Base-by-base conservation (phyloP, 192 early-diverging fungal genomes). In the Thamnidium elegans region DNA sequence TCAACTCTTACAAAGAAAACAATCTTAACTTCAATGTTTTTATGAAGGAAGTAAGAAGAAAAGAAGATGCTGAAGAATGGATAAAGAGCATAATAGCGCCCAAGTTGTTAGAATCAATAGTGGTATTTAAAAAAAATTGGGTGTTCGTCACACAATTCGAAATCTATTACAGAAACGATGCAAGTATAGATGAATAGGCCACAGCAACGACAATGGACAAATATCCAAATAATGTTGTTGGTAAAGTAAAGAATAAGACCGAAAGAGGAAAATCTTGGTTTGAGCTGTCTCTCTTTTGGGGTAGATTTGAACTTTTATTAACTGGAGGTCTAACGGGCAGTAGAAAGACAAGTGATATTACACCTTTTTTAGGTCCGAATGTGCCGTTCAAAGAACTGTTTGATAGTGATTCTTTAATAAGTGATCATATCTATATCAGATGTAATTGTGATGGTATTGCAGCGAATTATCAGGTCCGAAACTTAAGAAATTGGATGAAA, bases 381-480 rank as follows among this genome's bases (percentile, higher is more conserved):
- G 17, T 50, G 48, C n/a, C 48, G 48, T 17, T 50, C 2, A n/a
- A 50, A 17, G 13, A 50, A 50, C 3, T 50, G 3, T 13, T 50
- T 50, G 48, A 50, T 17, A 6, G 15, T 14, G 48, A 50, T 17
- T 50, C 48, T 17, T 50, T 17, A 19, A 50, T 17, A 50, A 50
- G 48, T 50, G 48, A 50, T 1, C 15, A 50, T 6, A 50, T 50
- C 1, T 50, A 50, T 50, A 6, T 50, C 15, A 50, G 19, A 19
- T 50, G 48, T 6, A 1, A 50, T 50, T 13, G 1, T 17, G 6
- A 50, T 17, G 48, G 48, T 4, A 17, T 50, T 13, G 19, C 15
- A 50, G 48, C 48, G 21, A 15, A 50, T 20, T 50, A 23, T 23
- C 48, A 50, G 21, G 48, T 50, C 21, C n/a, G 48, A 50, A 50